Evolutionary conservation across 257 asterid species (phyloP).

Genomic region (Salvia rosmarinus): DNA sequence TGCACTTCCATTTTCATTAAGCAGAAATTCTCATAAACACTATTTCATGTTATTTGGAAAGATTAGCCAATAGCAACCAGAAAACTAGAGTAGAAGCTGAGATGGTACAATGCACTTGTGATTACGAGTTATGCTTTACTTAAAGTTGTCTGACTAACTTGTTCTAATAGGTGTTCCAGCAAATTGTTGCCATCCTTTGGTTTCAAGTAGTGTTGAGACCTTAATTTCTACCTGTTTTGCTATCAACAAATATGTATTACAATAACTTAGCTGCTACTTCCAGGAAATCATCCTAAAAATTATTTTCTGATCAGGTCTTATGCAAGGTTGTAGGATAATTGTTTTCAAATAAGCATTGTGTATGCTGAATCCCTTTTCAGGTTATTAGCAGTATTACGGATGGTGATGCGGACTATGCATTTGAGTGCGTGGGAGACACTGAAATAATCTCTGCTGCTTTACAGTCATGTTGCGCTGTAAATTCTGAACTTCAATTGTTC

Average conservation of each 20-base stretch:
- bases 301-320: background rate
- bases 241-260: background rate
- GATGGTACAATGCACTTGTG: slow-evolving; percentile 10
- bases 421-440: slow-evolving; percentile 96
- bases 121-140: background rate
- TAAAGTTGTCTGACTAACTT: background rate
- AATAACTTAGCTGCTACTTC: background rate
- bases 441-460: slow-evolving; percentile 73
- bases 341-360: slow-evolving; percentile 9
- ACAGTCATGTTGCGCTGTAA: slow-evolving; percentile 87
- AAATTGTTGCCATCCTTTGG: background rate
- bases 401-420: slow-evolving; percentile 94
- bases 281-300: background rate
- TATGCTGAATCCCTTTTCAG: slow-evolving; percentile 48
- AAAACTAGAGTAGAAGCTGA: background rate
- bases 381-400: slow-evolving; percentile 70
- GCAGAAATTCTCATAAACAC: background rate
- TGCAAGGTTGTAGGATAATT: background rate
- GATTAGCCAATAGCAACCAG: background rate
- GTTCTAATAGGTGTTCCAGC: background rate
- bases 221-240: background rate
- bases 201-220: background rate
- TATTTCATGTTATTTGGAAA: background rate
- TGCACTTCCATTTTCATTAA: slow-evolving; percentile 15
- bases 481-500: slow-evolving; percentile 22